Evolutionary conservation across 2,329 filamentous ascomycete species (phyloP).

Genomic region (Cordyceps cicadae): DNA sequence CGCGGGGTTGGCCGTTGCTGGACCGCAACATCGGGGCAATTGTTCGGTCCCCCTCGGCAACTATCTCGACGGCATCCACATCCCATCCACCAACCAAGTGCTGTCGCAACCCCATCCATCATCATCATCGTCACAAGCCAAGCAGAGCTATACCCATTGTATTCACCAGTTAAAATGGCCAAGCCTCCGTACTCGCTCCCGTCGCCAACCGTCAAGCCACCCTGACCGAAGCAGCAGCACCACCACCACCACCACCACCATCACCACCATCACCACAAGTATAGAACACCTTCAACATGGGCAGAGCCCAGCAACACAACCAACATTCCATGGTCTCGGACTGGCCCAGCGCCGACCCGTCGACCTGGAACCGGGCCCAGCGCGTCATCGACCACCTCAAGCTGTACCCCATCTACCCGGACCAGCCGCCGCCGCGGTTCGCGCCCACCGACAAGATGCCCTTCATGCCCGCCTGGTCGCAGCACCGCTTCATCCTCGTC

Average conservation of each 20-base stretch:
- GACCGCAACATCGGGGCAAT: background rate
- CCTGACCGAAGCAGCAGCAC: too few relatives aligned
- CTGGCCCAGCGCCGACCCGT: constrained; percentile 14
- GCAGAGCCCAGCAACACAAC: constrained; percentile 5
- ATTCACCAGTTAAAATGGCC: too few relatives aligned
- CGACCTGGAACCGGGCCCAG: constrained; percentile 15
- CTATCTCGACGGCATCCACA: constrained; percentile 14
- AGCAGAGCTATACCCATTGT: background rate
- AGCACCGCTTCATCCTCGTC: constrained; percentile 24
- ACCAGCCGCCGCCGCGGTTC: constrained; percentile 20
- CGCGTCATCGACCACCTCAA: constrained; percentile 13
- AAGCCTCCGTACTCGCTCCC: background rate
- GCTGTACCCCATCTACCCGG: constrained; percentile 14
- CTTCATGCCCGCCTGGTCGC: constrained; percentile 20
- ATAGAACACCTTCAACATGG: background rate
- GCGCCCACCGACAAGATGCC: constrained; percentile 25
- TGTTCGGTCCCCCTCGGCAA: background rate
- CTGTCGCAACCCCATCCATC: background rate
- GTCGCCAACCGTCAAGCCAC: background rate
- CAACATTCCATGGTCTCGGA: constrained; percentile 17
- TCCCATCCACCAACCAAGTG: constrained; percentile 32
- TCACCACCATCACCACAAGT: background rate
- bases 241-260: background rate
- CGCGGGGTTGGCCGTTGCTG: background rate
- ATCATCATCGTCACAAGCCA: background rate